Base-by-base conservation (phyloP, 164 flowering plant genomes). In the Hamamelis virginiana region DNA sequence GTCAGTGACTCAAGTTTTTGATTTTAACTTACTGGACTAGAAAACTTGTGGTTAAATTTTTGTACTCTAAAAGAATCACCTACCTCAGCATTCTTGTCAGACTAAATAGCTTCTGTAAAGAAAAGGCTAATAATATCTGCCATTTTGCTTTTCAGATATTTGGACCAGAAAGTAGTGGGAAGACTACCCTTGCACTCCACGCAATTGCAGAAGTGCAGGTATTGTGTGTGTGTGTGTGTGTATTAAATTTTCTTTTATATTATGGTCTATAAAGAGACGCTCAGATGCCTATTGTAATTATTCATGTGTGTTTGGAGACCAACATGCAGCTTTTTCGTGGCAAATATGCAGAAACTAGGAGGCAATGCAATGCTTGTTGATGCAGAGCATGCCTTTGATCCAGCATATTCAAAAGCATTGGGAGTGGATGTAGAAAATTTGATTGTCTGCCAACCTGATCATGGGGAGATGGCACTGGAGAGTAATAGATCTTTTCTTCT, bases 141-240 rank as follows among this genome's bases (percentile, higher is more conserved):
- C 41, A 21, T 23, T 52, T 68, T 71, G 33, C 13, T 66, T 75
- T 70, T 64, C 86, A 95, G 99, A 84, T 95, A 76, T 95, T 58
- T 84, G 99, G 99, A 62, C 99, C 97, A 61, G 99, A 95, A 82
- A 95, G 99, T 75, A 95, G 99, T 82, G 99, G 99, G 46, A 95
- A 92, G 80, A 95, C 99, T 58, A 92, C 97, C 44, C 75, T 95
- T 50, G 99, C 99, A 66, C 91, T 95, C 59, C 99, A 95, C 82
- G 99, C 97, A 51, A 92, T 95, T 71, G 99, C 99, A 25, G 99
- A 92, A 90, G 96, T 95, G 56, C 99, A 95, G 99, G 99, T 95
- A 55, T 27, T 52, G 21, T 38, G 5, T 52, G 45, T 33, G 4
- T 64, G 38, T 25, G 23, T 45, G 46, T 58, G 38, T 61, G 22